Evolutionary conservation across 768 basidiomycete species (phyloP).

Genomic region (Pholiota conissans): DNA sequence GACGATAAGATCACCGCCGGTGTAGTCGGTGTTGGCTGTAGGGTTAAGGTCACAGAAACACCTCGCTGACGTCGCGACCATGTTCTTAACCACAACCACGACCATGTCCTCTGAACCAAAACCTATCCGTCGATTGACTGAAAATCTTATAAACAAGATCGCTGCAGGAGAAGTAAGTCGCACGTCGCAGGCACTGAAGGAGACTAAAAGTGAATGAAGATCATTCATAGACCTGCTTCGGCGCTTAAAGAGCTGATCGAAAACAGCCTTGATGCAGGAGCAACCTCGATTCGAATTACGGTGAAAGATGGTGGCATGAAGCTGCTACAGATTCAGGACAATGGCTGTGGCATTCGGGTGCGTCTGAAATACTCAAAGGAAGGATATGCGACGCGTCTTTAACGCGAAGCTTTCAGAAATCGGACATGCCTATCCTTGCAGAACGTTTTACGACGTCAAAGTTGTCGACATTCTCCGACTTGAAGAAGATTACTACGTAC

Average conservation of each 20-base stretch:
- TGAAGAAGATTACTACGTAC: slow-evolving; percentile 84
- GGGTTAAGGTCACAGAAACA: slow-evolving; percentile 9
- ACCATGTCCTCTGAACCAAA: slow-evolving; percentile 42
- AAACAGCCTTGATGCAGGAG: slow-evolving; percentile 92
- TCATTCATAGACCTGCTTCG: slow-evolving; percentile 73
- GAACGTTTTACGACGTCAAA: slow-evolving; percentile 97
- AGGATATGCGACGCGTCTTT: background rate
- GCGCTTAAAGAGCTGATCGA: slow-evolving; percentile 96
- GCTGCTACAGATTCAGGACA: slow-evolving; percentile 93
- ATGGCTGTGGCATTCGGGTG: slow-evolving; percentile 93
- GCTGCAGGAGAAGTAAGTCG: slow-evolving; percentile 69
- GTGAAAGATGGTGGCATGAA: slow-evolving; percentile 97
- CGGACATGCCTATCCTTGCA: slow-evolving; percentile 86
- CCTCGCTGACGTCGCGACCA: background rate
- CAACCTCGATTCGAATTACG: slow-evolving; percentile 82
- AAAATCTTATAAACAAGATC: slow-evolving; percentile 88
- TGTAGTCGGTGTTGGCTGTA: background rate
- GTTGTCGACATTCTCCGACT: slow-evolving; percentile 80
- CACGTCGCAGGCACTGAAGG: background rate
- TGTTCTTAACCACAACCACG: no score
- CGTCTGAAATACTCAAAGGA: slow-evolving; percentile 23
- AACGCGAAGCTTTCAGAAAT: slow-evolving; percentile 51
- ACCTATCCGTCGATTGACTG: slow-evolving; percentile 75
- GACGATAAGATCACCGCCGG: slow-evolving; percentile 3
- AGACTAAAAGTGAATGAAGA: slow-evolving; percentile 22